These are phyloP conservation scores for Syzygium malaccense DNA, from an alignment of 441 rosid species.

Conservation along the genomic window DNA sequence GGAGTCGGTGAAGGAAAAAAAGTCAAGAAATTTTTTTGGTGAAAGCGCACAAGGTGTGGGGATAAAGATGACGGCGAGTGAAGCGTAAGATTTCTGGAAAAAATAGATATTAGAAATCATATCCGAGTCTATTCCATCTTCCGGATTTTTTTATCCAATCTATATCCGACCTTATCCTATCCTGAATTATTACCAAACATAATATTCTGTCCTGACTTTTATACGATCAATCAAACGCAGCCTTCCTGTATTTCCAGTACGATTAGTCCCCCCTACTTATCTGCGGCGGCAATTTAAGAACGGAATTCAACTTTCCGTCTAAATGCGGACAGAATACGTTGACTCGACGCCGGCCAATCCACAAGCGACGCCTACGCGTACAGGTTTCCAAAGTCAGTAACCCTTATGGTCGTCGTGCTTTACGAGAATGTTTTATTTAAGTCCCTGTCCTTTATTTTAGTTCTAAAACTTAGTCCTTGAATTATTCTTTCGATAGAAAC, in stretches of 20 bases:
- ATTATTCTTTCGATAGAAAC: not conserved
- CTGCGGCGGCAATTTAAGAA: not conserved
- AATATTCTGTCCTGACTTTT: no score
- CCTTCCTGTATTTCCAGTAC: fast-evolving
- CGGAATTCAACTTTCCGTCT: not conserved
- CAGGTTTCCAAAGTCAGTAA: not conserved
- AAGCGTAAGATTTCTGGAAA: no score
- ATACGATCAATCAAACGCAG: no score
- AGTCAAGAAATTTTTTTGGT: no score
- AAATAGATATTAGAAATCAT: no score
- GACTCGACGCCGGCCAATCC: not conserved
- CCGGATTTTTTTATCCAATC: no score
- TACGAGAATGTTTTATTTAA: not conserved
- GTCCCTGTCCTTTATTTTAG: not conserved
- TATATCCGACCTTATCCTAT: no score
- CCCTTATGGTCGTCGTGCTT: not conserved
- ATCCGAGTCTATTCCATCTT: no score
- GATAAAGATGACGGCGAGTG: no score
- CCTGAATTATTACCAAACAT: no score
- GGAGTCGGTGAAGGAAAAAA: no score
- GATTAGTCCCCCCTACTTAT: not conserved
- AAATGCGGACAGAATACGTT: not conserved
- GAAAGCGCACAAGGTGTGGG: no score
- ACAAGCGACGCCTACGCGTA: not conserved
- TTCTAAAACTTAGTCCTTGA: not conserved